These are phyloP conservation scores for Suhomyces pyralidae DNA, from an alignment of 805 yeast species.

Conservation along the genomic window DNA sequence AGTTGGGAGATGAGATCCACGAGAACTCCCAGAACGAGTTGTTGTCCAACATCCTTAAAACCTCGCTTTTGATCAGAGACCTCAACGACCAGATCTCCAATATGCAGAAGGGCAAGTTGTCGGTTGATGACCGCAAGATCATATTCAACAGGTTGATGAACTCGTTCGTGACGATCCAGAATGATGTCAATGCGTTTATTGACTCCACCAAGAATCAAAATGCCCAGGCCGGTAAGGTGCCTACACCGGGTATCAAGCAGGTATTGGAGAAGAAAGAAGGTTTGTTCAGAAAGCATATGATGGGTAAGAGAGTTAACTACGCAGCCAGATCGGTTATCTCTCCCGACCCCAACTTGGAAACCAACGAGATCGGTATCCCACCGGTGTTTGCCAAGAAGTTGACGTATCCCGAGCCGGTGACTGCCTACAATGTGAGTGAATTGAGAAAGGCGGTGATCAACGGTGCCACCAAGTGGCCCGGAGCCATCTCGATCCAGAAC, in stretches of 20 bases:
- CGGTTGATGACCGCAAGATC: slow-evolving; percentile 66
- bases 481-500: slow-evolving; percentile 92
- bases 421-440: slow-evolving; percentile 84
- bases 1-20: slow-evolving; percentile 93
- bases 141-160: slow-evolving; percentile 90
- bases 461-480: slow-evolving; percentile 99
- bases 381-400: slow-evolving; percentile 95
- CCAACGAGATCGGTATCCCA: slow-evolving; percentile 97
- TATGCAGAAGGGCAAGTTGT: slow-evolving; percentile 47
- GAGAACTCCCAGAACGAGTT: slow-evolving; percentile 92
- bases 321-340: slow-evolving; percentile 99
- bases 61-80: slow-evolving; percentile 81
- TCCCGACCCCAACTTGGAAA: slow-evolving; percentile 97
- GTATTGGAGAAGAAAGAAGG: slow-evolving; percentile 98
- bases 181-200: slow-evolving; percentile 89
- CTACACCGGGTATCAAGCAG: slow-evolving; percentile 95
- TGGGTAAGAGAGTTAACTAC: slow-evolving; percentile 99
- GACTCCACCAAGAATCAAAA: slow-evolving; percentile 89
- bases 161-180: slow-evolving; percentile 90
- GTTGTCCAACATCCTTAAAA: slow-evolving; percentile 72
- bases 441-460: slow-evolving; percentile 92
- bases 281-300: slow-evolving; percentile 96
- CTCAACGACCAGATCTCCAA: slow-evolving; percentile 78
- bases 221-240: slow-evolving; percentile 57
- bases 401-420: slow-evolving; percentile 98